A percentile compares a stretch with the other conserved stretches of the same genome.
Evolutionary conservation across 257 asterid genomes (phyloP).

Genomic region (Gentiana dahurica): DNA sequence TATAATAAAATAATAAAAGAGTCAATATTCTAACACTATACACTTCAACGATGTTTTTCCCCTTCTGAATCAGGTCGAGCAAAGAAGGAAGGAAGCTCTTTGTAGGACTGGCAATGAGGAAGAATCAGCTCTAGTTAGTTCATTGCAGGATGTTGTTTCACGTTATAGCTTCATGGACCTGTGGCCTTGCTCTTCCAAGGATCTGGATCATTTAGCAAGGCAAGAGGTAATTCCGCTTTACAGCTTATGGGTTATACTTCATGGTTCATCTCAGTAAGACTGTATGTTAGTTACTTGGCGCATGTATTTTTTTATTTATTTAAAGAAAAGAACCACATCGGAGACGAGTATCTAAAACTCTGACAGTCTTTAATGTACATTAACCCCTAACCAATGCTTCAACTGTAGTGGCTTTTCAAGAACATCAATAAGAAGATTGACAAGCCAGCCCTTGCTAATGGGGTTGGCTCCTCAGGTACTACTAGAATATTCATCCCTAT

Average conservation of each 20-base stretch:
- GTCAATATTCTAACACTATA: too few relatives aligned
- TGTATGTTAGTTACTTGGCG: too few relatives aligned
- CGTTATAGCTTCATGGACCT: conserved; percentile 92
- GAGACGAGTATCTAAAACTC: too few relatives aligned
- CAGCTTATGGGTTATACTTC: too few relatives aligned
- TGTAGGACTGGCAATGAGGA: conserved; percentile 58
- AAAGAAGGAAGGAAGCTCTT: conserved; percentile 92
- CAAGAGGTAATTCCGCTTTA: conserved; percentile 55
- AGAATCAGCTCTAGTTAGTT: conserved; percentile 50
- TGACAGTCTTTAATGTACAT: neutral
- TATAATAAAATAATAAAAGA: too few relatives aligned
- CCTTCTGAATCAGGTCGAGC: conserved; percentile 59
- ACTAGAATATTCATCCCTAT: neutral
- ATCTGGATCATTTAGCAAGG: conserved; percentile 82
- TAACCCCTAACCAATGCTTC: neutral
- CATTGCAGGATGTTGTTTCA: conserved; percentile 81
- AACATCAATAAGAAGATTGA: conserved; percentile 64
- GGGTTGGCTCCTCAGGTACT: conserved; percentile 42
- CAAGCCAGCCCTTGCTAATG: conserved; percentile 41
- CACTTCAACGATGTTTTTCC: too few relatives aligned
- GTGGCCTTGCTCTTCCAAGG: conserved; percentile 93
- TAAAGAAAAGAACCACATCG: too few relatives aligned
- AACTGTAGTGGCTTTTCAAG: conserved; percentile 60
- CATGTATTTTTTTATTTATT: too few relatives aligned
- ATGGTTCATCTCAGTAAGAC: too few relatives aligned